phyloP scores from a whole-genome alignment of 2,329 filamentous ascomycete species.

The Aspergillus pseudotamarii region DNA sequence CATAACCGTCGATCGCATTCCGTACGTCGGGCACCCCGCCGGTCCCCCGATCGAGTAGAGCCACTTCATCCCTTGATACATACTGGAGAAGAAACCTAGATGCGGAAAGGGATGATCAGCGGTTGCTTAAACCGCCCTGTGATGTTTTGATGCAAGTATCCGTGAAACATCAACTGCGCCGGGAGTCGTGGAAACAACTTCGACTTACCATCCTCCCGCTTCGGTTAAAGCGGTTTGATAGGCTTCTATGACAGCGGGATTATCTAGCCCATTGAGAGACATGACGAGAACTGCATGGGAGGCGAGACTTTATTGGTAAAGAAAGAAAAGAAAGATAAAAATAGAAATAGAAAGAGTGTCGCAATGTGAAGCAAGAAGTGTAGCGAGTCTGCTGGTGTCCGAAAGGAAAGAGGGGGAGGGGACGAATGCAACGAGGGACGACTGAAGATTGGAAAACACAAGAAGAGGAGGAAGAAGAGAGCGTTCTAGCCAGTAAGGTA shows the following conservation, averaged over 20 bases:
- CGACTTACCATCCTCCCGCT: constrained; percentile 86
- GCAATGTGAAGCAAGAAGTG: not conserved
- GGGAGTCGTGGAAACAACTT: not conserved
- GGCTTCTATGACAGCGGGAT: constrained; percentile 77
- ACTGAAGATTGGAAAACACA: constrained; percentile 4
- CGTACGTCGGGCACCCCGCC: constrained; percentile 85
- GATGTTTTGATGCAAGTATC: too few relatives aligned
- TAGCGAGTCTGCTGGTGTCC: not conserved
- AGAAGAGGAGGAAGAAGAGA: constrained; percentile 4
- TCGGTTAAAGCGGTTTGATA: constrained; percentile 79
- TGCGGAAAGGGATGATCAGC: constrained; percentile 4
- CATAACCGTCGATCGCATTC: constrained; percentile 73
- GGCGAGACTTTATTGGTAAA: constrained; percentile 11
- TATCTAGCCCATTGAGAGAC: constrained; percentile 95
- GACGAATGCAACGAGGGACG: constrained; percentile 9
- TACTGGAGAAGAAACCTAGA: constrained; percentile 93
- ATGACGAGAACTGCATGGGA: constrained; percentile 57
- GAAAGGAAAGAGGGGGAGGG: constrained; percentile 16
- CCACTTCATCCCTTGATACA: constrained; percentile 81
- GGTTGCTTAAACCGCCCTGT: not conserved
- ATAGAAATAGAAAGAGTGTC: not conserved
- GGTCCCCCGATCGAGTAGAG: constrained; percentile 73
- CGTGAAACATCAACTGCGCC: constrained; percentile 10
- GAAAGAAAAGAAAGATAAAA: constrained; percentile 1
- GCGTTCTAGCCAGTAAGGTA: not conserved